phyloP scores from a whole-genome alignment of 805 yeast genomes.

The Candida berthetii region DNA sequence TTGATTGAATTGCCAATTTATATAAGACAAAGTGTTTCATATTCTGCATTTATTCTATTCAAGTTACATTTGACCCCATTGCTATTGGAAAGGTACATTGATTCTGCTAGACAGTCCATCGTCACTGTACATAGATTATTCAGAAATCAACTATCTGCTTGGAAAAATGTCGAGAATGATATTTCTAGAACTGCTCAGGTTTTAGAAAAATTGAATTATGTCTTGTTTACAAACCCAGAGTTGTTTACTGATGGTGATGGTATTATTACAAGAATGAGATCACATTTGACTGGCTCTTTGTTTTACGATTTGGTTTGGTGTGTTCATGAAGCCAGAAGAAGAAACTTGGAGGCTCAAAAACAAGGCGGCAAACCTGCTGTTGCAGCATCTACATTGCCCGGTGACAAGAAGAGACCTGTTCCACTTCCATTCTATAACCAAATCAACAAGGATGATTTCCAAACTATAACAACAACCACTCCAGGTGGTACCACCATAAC shows the following conservation, averaged over 20 bases:
- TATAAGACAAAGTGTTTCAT: constrained; percentile 79
- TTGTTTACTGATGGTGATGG: constrained; percentile 67
- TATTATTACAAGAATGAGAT: constrained; percentile 81
- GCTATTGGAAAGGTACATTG: constrained; percentile 60
- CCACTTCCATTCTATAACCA: constrained; percentile 91
- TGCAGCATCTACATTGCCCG: constrained; percentile 12
- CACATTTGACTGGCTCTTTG: constrained; percentile 85
- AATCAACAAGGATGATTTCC: constrained; percentile 83
- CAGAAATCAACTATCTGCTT: constrained; percentile 83
- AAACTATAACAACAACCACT: constrained; percentile 77
- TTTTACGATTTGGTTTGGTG: constrained; percentile 93
- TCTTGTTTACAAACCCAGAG: constrained; percentile 81
- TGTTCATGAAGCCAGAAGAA: constrained; percentile 86
- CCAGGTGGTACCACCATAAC: constrained; percentile 92
- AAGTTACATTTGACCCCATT: constrained; percentile 76
- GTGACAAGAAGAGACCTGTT: constrained; percentile 18
- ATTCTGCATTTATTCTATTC: constrained; percentile 73
- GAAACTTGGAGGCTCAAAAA: constrained; percentile 39
- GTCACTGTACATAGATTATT: constrained; percentile 87
- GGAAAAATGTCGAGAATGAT: constrained; percentile 84
- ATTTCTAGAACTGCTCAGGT: constrained; percentile 89
- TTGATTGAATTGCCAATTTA: constrained; percentile 83
- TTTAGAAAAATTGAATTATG: constrained; percentile 82
- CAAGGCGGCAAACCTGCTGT: constrained; percentile 24
- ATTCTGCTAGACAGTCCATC: constrained; percentile 86